A percentile compares a stretch with the other conserved stretches of the same genome.
These are phyloP conservation scores for Solanum neorickii DNA, from an alignment of 257 asterid genomes.

Conservation along the genomic window DNA sequence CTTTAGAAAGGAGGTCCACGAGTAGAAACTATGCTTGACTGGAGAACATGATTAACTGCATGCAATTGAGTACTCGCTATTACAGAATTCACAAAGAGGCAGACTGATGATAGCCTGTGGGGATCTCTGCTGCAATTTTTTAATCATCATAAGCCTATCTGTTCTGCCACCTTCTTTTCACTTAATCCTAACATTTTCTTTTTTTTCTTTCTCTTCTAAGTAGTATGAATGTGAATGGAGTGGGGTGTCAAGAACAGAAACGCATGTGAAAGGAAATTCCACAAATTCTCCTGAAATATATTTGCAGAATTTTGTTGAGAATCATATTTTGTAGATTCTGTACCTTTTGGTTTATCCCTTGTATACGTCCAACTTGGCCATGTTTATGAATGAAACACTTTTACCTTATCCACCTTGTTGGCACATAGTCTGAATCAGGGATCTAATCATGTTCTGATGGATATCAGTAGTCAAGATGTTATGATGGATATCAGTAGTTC, in stretches of 20 bases:
- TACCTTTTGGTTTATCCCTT: background rate
- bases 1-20: background rate
- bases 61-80: background rate
- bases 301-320: background rate
- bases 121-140: background rate
- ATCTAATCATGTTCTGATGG: background rate
- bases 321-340: background rate
- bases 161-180: background rate
- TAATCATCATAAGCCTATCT: background rate
- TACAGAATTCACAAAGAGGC: background rate
- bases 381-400: background rate
- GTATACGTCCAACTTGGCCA: background rate
- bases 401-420: background rate
- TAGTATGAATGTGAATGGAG: background rate
- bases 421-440: background rate
- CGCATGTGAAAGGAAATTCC: background rate
- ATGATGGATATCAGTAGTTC: background rate
- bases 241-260: background rate
- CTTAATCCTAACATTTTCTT: background rate
- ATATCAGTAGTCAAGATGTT: background rate
- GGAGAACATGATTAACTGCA: background rate
- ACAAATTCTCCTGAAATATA: background rate
- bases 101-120: background rate
- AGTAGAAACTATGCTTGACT: background rate
- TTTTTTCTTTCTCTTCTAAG: background rate